These are phyloP conservation scores for Coemansia sp. DNA, from an alignment of 192 early-diverging fungal genomes.

Conservation along the genomic window DNA sequence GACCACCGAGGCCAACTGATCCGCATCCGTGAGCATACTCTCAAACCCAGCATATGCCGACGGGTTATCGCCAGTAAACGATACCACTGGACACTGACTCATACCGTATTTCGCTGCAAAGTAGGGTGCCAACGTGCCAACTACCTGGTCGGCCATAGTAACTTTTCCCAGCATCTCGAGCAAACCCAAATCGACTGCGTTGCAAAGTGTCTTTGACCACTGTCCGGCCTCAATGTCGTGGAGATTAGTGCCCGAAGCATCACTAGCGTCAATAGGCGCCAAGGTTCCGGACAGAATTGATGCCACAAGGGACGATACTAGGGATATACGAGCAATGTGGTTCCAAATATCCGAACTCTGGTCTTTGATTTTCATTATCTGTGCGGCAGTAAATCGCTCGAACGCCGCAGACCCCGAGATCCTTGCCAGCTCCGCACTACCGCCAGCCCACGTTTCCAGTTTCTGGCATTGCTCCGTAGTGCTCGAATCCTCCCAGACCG, in stretches of 20 bases:
- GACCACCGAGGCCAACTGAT: slow-evolving; percentile 58
- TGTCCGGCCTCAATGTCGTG: slow-evolving; percentile 61
- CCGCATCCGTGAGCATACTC: slow-evolving; percentile 55
- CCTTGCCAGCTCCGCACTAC: slow-evolving; percentile 62
- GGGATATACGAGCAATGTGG: slow-evolving; percentile 59
- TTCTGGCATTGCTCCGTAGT: slow-evolving; percentile 64
- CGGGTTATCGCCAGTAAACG: slow-evolving; percentile 85
- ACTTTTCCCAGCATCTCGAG: slow-evolving; percentile 55
- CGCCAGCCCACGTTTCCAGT: slow-evolving; percentile 67
- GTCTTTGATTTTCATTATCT: slow-evolving; percentile 67
- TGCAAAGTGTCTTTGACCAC: slow-evolving; percentile 31
- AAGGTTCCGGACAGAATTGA: slow-evolving; percentile 63
- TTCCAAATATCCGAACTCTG: slow-evolving; percentile 9
- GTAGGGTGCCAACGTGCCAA: slow-evolving; percentile 64
- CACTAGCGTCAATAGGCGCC: slow-evolving; percentile 67
- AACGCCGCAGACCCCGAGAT: slow-evolving; percentile 77
- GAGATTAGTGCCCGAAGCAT: slow-evolving; percentile 84
- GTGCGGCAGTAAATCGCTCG: slow-evolving; percentile 81
- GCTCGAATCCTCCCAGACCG: slow-evolving; percentile 86
- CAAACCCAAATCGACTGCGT: slow-evolving; percentile 30
- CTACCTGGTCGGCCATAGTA: slow-evolving; percentile 32
- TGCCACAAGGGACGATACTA: slow-evolving; percentile 75
- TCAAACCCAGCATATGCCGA: slow-evolving; percentile 55
- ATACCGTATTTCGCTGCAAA: slow-evolving; percentile 72
- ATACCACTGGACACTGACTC: slow-evolving; percentile 59